Conservation (phyloP, 768 basidiomycete species). For the Clavaria fumosa region DNA sequence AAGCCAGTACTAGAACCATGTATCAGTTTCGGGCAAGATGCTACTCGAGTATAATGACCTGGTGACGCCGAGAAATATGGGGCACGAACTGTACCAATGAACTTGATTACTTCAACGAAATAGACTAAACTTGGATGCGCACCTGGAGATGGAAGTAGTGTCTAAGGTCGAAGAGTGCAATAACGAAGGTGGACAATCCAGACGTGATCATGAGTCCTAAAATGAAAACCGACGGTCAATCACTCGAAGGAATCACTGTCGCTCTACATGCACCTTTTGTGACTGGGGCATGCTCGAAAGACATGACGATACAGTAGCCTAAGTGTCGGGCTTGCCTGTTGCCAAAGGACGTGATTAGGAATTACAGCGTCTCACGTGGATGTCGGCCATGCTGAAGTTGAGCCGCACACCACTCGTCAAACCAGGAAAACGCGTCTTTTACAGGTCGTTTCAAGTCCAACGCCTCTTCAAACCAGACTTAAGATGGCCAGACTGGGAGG, state of each 20-base stretch:
- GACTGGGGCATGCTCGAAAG: conserved; percentile 72
- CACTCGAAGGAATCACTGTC: neutral
- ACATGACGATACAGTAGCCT: too few relatives aligned
- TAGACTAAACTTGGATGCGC: too few relatives aligned
- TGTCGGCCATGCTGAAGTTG: too few relatives aligned
- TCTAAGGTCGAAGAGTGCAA: conserved; percentile 73
- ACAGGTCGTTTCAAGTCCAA: too few relatives aligned
- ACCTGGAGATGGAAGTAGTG: conserved; percentile 81
- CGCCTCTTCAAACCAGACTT: too few relatives aligned
- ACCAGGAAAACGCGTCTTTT: too few relatives aligned
- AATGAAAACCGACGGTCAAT: conserved; percentile 3
- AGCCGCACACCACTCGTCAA: too few relatives aligned
- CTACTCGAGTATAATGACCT: conserved; percentile 27
- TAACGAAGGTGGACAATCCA: conserved; percentile 57
- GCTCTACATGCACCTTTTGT: conserved; percentile 46
- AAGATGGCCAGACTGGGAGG: conserved; percentile 77
- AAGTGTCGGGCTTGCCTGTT: too few relatives aligned
- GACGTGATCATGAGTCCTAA: conserved; percentile 64
- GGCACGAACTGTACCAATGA: conserved; percentile 47
- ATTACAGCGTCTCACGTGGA: too few relatives aligned
- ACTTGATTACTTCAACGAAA: conserved; percentile 5
- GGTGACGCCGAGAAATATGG: conserved; percentile 79
- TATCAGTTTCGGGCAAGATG: conserved; percentile 18
- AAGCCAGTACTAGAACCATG: conserved; percentile 64
- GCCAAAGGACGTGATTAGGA: too few relatives aligned